Evolutionary conservation across 2,329 filamentous ascomycete species (phyloP), one percentile per base, ranked within the genome.

Genomic region (Fusarium equiseti): DNA sequence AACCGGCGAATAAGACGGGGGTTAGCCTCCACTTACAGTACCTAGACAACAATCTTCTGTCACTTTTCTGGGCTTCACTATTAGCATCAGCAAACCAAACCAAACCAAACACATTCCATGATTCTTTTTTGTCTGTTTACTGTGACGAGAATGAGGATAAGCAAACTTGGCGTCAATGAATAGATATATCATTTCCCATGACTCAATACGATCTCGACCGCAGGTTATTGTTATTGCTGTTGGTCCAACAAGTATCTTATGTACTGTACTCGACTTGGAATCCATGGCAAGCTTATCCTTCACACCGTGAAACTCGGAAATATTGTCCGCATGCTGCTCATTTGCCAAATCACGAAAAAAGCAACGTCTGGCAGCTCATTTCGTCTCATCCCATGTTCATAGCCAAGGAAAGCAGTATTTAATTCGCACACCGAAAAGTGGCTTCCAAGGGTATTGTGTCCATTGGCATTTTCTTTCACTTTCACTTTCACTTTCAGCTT

Each of bases 361-460:
- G 68, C 51, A 71, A 71, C 22, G 16, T 54, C 13, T 50, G 38
- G 26, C 58, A 71, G 57, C 50, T 40, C 48, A 51, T 65, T 29
- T 50, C 52, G 26, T 59, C 26, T 50, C 44, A 46, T 38, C 40
- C 40, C 49, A n/a, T 45, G 29, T 32, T 44, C 35, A 54, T 22
- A 31, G 26, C 52, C 27, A 43, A 31, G 29, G 18, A 55, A 61
- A 24, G 13, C 48, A 35, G 29, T 24, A 18, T 29, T 52, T 24
- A 38, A 49, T 48, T n/a, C 45, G 42, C 43, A 59, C 53, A 57
- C 67, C 53, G 22, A 60, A 26, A 46, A 48, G 31, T 61, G 46
- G 46, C 50, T 68, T 46, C 32, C n/a, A n/a, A 24, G 50, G 13
- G 22, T 38, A 31, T 32, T 31, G 51, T 44, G 48, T 22, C 12